These are phyloP conservation scores for Kandelia obovata DNA, from an alignment of 345 rosid genomes.

Conservation along the genomic window DNA sequence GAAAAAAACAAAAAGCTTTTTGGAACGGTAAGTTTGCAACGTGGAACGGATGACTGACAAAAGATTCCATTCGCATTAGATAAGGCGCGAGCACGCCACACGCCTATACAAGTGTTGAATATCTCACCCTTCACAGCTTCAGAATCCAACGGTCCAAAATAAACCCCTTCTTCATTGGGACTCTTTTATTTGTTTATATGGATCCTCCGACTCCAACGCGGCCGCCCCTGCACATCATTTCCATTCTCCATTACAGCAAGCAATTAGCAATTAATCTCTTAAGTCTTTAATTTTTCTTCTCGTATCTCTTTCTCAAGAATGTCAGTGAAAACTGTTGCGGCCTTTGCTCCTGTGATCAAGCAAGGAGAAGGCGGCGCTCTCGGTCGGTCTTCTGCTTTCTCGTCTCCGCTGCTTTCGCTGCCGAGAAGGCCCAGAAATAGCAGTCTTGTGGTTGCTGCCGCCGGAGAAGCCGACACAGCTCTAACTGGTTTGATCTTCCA, in stretches of 20 bases:
- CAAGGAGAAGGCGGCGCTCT: conserved; percentile 18
- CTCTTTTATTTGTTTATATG: conserved; percentile 18
- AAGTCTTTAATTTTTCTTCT: neutral
- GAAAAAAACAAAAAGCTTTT: no score
- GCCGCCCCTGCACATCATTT: neutral
- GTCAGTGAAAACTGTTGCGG: conserved; percentile 23
- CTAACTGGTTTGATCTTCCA: conserved; percentile 64
- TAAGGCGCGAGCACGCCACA: conserved; percentile 62
- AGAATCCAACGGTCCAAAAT: conserved; percentile 42
- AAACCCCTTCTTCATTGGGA: conserved; percentile 26
- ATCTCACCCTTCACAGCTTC: conserved; percentile 19
- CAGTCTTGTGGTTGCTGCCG: conserved; percentile 26
- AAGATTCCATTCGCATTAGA: conserved; percentile 16
- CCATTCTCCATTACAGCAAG: neutral
- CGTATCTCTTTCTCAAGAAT: neutral
- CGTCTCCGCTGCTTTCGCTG: conserved; percentile 9
- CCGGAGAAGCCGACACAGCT: conserved; percentile 20
- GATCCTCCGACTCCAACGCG: neutral
- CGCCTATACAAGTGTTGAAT: conserved; percentile 41
- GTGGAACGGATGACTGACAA: no score
- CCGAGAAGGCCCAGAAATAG: conserved; percentile 6
- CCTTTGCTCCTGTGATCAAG: conserved; percentile 5
- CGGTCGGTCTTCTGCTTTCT: conserved; percentile 8
- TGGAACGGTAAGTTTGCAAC: no score
- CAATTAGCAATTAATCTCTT: neutral